Base-by-base conservation (phyloP, 129 eudicot species). In the Flaveria trinervia region DNA sequence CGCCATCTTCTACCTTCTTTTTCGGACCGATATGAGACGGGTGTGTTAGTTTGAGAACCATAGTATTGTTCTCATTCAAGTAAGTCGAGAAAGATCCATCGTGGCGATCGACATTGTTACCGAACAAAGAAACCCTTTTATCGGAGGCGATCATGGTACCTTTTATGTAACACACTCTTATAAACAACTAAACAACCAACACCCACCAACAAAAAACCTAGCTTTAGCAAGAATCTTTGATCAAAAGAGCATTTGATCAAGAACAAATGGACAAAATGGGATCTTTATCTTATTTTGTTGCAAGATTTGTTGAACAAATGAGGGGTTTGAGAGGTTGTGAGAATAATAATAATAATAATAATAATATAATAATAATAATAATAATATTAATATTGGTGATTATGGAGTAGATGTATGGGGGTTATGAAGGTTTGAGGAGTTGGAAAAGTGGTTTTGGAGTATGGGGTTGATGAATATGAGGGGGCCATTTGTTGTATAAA, bases 31-130 rank as follows among this genome's bases (percentile, higher is more conserved):
- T 41, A 10, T 68, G 84, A 55, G 49, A 43, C 1, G 85, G 55
- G 48, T 79, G 77, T 22, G 82, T 64, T 11, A 86, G 69, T 72
- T 77, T 80, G 23, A 81, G 84, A 70, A 82, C 86, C 76, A 85
- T 80, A 18, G 80, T 26, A 15, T 13, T 70, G 45, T 61, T 79
- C 39, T 82, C 74, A 45, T 83, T 77, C 64, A 83, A 71, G 86
- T 89, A 86, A 50, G 86, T 74, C 2, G 91, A 84, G 76, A 89
- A 84, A 2, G 95, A 86, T 14, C 81, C 79, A 16, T 86, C 89
- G 11, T 82, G 65, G 75, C 50, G 70, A 68, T 80, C 81, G 28
- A 71, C 80, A 57, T 65, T 82, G 86, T 71, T 74, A 23, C 76
- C 73, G 60, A 72, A 77, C 62, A 80, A 67, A 30, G 84, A 71